Evolutionary conservation across 768 basidiomycete genomes (phyloP), one percentile per base, ranked within the genome.

Genomic region (Xerocomellus dryophilus): DNA sequence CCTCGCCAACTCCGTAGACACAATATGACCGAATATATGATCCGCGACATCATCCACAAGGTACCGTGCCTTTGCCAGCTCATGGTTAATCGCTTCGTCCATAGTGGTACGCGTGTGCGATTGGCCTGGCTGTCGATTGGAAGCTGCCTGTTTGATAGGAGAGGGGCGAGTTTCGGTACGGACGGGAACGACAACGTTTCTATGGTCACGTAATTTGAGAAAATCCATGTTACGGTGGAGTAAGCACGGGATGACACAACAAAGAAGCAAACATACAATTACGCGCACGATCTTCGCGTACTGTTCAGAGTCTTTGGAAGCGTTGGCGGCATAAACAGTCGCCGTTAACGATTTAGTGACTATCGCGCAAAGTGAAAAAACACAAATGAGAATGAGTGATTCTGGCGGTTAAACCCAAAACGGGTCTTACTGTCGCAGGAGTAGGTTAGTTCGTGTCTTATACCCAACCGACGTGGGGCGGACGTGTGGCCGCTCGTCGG

Each of bases 11-110:
- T 21, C 43, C 1, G 43, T 55, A 14, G 54, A 40, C 7, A 51
- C 23, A 1, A 51, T 44, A 21, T 55, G 54, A 10, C 49, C 54
- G 23, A 55, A 55, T 10, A 52, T 29, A 9, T 57, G 60, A 25
- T 59, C 52, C 3, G 57, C 53, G 18, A 45, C 23, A 40, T 43
- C 45, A 21, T 34, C 32, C 45, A 46, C 32, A 3, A 56, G 18
- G 15, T 41, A 50, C 5, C 50, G 54, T 20, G 49, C 57, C 14
- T 40, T 42, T 9, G 21, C 51, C 8, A 57, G 49, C 40, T 59
- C 54, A 15, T 31, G 11, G 5, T 48, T 25, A 15, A 61, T 20
- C 7, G 47, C 51, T 1, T 8, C 21, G 25, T 57, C 50, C 5
- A 61, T 6, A 10, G 17, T 5, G 8, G 46, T 15, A 15, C 56